Conservation (phyloP, 148 eudicot genomes). For the Rhododendron ovatum region DNA sequence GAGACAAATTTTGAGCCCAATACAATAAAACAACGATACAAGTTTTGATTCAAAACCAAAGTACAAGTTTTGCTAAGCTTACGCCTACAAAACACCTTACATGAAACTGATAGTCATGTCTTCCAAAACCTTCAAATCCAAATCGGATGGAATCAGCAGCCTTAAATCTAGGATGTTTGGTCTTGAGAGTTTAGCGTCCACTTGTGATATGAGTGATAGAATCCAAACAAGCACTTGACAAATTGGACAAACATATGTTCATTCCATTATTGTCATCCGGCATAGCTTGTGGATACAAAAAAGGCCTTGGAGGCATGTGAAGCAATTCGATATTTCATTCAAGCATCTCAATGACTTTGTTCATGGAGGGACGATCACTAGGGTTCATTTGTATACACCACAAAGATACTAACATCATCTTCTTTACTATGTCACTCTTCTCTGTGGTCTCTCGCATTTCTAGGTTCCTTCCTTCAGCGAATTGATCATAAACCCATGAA, state of each 20-base stretch:
- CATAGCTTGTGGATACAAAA: background rate
- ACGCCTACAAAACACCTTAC: no score
- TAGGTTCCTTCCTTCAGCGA: background rate
- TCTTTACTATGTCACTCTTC: background rate
- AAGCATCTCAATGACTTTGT: slow-evolving; percentile 4
- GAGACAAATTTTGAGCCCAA: no score
- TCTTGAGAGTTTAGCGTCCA: no score
- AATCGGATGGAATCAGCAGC: background rate
- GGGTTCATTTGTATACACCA: slow-evolving; percentile 15
- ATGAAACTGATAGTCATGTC: no score
- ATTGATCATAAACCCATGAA: slow-evolving; percentile 8
- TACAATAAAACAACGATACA: no score
- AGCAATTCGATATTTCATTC: background rate
- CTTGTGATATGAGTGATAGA: background rate
- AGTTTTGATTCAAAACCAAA: no score
- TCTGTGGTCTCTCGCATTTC: background rate
- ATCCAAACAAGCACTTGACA: background rate
- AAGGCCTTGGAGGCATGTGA: slow-evolving; percentile 9
- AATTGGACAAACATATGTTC: background rate
- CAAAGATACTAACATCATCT: slow-evolving; percentile 3
- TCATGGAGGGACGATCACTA: slow-evolving; percentile 1
- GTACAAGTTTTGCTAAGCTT: no score
- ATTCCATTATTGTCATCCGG: background rate
- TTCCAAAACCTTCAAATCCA: background rate
- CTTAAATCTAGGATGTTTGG: no score